phyloP scores from a whole-genome alignment of 2,329 filamentous ascomycete genomes.

The Sporothrix pallida region DNA sequence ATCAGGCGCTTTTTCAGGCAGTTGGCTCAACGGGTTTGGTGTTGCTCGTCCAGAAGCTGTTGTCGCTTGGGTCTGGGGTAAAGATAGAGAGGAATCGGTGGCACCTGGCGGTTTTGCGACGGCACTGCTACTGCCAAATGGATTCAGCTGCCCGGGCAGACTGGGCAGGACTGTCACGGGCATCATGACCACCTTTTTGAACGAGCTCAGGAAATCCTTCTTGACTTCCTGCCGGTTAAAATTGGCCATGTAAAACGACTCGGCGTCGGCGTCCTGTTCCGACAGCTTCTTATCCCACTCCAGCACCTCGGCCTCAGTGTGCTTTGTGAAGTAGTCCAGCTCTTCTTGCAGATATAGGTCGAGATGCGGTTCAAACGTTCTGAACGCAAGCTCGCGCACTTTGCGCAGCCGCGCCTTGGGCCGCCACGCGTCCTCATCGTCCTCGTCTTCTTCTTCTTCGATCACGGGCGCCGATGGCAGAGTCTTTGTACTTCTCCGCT shows the following conservation, averaged over 20 bases:
- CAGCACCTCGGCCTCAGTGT: conserved; percentile 76
- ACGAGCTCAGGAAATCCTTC: conserved; percentile 92
- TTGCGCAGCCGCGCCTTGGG: conserved; percentile 46
- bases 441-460: conserved; percentile 26
- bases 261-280: conserved; percentile 86
- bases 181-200: conserved; percentile 99
- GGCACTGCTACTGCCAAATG: conserved; percentile 53
- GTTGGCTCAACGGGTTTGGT: conserved; percentile 22
- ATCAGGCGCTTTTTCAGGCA: conserved; percentile 68
- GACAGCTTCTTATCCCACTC: conserved; percentile 91
- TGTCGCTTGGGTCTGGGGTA: neutral
- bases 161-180: conserved; percentile 87
- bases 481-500: conserved; percentile 22
- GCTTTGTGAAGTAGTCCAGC: conserved; percentile 79
- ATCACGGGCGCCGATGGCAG: neutral
- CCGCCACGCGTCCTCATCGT: conserved; percentile 33
- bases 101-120: conserved; percentile 9
- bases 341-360: conserved; percentile 93
- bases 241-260: conserved; percentile 95
- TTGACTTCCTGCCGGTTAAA: conserved; percentile 95
- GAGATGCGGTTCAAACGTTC: conserved; percentile 89
- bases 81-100: neutral
- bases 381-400: conserved; percentile 69
- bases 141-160: conserved; percentile 64
- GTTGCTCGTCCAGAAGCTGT: conserved; percentile 28